Conservation (phyloP, 805 yeast genomes). For the Ogataea trehalophila region DNA sequence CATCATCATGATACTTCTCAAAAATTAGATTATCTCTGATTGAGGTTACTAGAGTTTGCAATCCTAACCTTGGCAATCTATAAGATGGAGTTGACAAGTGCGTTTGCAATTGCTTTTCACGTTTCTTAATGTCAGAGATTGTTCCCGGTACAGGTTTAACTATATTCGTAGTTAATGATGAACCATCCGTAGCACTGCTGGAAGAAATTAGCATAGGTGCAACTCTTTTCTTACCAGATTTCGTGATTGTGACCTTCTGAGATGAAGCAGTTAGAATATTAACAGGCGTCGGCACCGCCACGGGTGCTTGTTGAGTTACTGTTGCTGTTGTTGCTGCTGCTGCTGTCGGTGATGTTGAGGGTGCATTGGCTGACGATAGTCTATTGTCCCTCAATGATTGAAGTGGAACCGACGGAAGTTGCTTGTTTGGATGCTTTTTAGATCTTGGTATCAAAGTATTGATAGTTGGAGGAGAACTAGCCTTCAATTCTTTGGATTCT, state of each 20-base stretch:
- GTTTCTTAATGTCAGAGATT: slow-evolving; percentile 12
- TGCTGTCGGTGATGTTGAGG: background rate
- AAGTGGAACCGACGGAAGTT: slow-evolving; percentile 14
- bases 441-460: slow-evolving; percentile 28
- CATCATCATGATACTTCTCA: slow-evolving; percentile 20
- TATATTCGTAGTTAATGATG: slow-evolving; percentile 14
- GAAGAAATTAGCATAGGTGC: slow-evolving; percentile 60
- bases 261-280: slow-evolving; percentile 16
- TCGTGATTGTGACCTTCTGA: slow-evolving; percentile 58
- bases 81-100: slow-evolving; percentile 39
- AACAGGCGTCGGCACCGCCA: slow-evolving; percentile 4
- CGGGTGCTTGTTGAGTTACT: slow-evolving; percentile 5
- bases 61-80: slow-evolving; percentile 58
- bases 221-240: slow-evolving; percentile 73
- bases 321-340: slow-evolving; percentile 1
- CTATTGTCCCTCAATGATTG: background rate
- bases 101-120: slow-evolving; percentile 21
- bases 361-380: too few species aligned
- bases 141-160: slow-evolving; percentile 3
- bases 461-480: slow-evolving; percentile 12
- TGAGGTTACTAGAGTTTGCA: slow-evolving; percentile 62
- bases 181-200: slow-evolving; percentile 1
- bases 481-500: background rate
- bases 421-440: slow-evolving; percentile 28
- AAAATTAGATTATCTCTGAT: slow-evolving; percentile 34